Percentiles rank a stretch among this genome's conserved stretches.
These are phyloP conservation scores for Cyberlindnera euphorbiae DNA, from an alignment of 805 yeast genomes.

Conservation along the genomic window DNA sequence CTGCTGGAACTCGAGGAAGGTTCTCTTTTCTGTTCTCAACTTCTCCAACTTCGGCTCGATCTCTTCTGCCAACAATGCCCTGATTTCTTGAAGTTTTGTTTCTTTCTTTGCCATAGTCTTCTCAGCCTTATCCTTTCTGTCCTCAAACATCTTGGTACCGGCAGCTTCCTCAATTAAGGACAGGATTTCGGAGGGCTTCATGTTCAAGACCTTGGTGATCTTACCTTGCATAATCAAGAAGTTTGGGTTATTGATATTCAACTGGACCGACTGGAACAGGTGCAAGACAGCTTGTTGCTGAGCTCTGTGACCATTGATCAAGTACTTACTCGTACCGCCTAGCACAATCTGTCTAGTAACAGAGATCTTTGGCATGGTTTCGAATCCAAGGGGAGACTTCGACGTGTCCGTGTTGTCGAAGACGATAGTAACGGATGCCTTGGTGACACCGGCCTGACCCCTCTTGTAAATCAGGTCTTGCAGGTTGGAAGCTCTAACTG, in stretches of 20 bases:
- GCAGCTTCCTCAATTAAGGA: slow-evolving; percentile 97
- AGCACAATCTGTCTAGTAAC: slow-evolving; percentile 88
- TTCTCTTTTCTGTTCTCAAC: slow-evolving; percentile 73
- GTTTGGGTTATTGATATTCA: slow-evolving; percentile 94
- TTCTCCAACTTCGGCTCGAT: slow-evolving; percentile 89
- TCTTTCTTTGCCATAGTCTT: slow-evolving; percentile 91
- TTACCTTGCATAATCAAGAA: slow-evolving; percentile 98
- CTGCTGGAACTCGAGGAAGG: slow-evolving; percentile 81
- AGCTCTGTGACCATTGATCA: slow-evolving; percentile 94
- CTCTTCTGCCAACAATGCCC: slow-evolving; percentile 71
- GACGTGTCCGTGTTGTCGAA: slow-evolving; percentile 79
- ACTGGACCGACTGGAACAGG: slow-evolving; percentile 89
- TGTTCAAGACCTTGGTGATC: slow-evolving; percentile 92
- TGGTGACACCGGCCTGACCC: slow-evolving; percentile 97
- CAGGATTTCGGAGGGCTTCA: slow-evolving; percentile 88
- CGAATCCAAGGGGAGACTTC: slow-evolving; percentile 85
- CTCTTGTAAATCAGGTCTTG: slow-evolving; percentile 95
- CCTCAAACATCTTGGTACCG: slow-evolving; percentile 94
- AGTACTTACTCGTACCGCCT: slow-evolving; percentile 88
- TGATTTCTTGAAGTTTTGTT: slow-evolving; percentile 72
- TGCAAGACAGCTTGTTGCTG: slow-evolving; percentile 90
- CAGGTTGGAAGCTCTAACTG: slow-evolving; percentile 87
- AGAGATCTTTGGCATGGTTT: slow-evolving; percentile 68
- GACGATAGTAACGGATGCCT: slow-evolving; percentile 93
- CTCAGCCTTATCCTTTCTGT: slow-evolving; percentile 85